A percentile compares a stretch with the other conserved stretches of the same genome.
phyloP scores from a whole-genome alignment of 2,329 filamentous ascomycete genomes.

The Cladosporium colombiae region DNA sequence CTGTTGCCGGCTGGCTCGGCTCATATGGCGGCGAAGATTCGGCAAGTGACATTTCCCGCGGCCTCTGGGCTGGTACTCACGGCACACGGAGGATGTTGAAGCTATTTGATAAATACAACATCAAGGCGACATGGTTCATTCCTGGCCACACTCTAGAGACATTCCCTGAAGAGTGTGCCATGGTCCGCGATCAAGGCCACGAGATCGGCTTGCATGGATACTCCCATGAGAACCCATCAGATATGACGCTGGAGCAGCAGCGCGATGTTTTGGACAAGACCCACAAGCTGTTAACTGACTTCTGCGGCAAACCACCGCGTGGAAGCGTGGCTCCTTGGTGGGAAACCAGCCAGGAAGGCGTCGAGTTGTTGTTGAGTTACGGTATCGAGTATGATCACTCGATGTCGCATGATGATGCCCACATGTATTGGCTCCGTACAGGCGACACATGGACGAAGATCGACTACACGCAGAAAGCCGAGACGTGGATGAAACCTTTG shows the following conservation, averaged over 20 bases:
- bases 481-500: constrained; percentile 67
- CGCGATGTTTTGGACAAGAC: constrained; percentile 72
- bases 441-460: constrained; percentile 68
- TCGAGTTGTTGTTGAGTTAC: constrained; percentile 63
- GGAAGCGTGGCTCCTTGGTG: constrained; percentile 73
- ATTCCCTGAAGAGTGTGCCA: constrained; percentile 63
- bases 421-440: constrained; percentile 62
- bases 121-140: constrained; percentile 67
- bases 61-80: constrained; percentile 66
- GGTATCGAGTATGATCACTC: constrained; percentile 69
- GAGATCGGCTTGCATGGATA: constrained; percentile 70
- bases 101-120: constrained; percentile 68
- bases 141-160: constrained; percentile 63
- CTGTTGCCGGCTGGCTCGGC: constrained; percentile 71
- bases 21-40: constrained; percentile 73
- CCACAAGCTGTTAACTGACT: constrained; percentile 67
- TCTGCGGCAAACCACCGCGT: constrained; percentile 67
- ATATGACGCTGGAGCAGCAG: constrained; percentile 73
- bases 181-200: constrained; percentile 62
- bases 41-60: constrained; percentile 68
- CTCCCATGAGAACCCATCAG: constrained; percentile 68
- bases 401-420: constrained; percentile 64
- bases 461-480: constrained; percentile 61
- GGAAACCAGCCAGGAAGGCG: constrained; percentile 69
- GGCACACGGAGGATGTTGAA: constrained; percentile 67